Evolutionary conservation across 805 yeast species (phyloP).

Genomic region (Pichia deserticola): DNA sequence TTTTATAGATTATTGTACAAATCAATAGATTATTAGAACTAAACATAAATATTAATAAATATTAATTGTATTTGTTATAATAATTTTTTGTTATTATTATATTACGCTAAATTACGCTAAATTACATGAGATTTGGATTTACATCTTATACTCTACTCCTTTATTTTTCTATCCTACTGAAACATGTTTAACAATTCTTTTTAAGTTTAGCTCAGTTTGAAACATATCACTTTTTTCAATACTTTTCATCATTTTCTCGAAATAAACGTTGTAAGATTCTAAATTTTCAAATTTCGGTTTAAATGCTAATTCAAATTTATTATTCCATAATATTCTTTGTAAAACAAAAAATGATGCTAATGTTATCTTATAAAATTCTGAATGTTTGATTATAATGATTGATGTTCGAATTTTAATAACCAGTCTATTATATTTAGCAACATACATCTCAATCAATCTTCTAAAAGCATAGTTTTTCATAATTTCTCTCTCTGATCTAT

Average conservation of each 20-base stretch:
- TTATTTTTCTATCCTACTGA: too few species aligned
- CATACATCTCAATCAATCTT: slow-evolving; percentile 27
- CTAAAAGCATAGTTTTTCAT: slow-evolving; percentile 22
- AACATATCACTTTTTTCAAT: slow-evolving; percentile 12
- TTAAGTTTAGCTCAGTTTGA: slow-evolving; percentile 10
- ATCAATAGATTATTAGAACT: too few species aligned
- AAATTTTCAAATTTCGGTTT: slow-evolving; percentile 16
- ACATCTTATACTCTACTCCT: too few species aligned
- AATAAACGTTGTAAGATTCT: slow-evolving; percentile 22
- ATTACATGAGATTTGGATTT: too few species aligned
- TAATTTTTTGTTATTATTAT: neutral
- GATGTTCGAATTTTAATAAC: slow-evolving; percentile 19
- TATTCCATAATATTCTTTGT: slow-evolving; percentile 21
- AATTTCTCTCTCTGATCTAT: slow-evolving; percentile 22
- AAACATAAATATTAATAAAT: neutral
- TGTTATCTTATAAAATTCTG: slow-evolving; percentile 20
- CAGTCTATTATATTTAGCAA: slow-evolving; percentile 22
- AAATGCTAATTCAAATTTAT: slow-evolving; percentile 16
- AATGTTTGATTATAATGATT: slow-evolving; percentile 15
- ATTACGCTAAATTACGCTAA: too few species aligned
- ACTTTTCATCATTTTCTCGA: slow-evolving; percentile 25
- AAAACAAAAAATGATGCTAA: slow-evolving; percentile 22
- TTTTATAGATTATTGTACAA: too few species aligned
- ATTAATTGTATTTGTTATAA: neutral
- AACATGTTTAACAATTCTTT: slow-evolving; percentile 4